Percentiles rank a stretch among this genome's conserved stretches.
Conservation (phyloP, 2,329 filamentous ascomycete genomes). For the Aureobasidium subglaciale region DNA sequence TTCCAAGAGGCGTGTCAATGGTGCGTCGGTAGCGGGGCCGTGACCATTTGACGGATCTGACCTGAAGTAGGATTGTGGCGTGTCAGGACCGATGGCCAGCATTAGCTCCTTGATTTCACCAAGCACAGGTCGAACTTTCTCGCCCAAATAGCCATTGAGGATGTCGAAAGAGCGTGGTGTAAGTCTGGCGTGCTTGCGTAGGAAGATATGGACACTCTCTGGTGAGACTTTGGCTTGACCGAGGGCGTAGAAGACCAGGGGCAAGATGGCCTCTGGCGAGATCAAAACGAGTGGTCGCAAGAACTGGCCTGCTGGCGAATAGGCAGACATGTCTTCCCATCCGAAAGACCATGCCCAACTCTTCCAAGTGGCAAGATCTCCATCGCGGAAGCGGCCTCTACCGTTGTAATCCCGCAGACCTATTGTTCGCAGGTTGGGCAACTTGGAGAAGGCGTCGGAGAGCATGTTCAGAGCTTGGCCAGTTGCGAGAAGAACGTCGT, state of each 20-base stretch:
- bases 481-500: conserved; percentile 27
- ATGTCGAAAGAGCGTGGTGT: conserved; percentile 17
- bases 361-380: conserved; percentile 37
- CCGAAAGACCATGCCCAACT: conserved; percentile 43
- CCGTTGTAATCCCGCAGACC: conserved; percentile 55
- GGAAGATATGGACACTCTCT: conserved; percentile 22
- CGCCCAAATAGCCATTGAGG: conserved; percentile 11
- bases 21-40: background rate
- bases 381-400: conserved; percentile 44
- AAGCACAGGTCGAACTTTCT: conserved; percentile 17
- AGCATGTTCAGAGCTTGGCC: conserved; percentile 50
- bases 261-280: conserved; percentile 16
- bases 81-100: conserved; percentile 16
- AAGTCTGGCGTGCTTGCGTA: conserved; percentile 16
- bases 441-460: conserved; percentile 47
- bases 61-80: background rate
- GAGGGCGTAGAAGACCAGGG: conserved; percentile 21
- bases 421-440: conserved; percentile 49
- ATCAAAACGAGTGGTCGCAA: background rate
- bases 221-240: conserved; percentile 17
- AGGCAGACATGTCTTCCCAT: background rate
- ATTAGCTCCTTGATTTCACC: conserved; percentile 19
- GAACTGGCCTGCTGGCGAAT: background rate
- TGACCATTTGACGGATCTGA: background rate
- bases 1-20: conserved; percentile 19